These are phyloP conservation scores for Prorocentrum cordatum DNA, from an alignment of 169 alveolate species.

Conservation along the genomic window DNA sequence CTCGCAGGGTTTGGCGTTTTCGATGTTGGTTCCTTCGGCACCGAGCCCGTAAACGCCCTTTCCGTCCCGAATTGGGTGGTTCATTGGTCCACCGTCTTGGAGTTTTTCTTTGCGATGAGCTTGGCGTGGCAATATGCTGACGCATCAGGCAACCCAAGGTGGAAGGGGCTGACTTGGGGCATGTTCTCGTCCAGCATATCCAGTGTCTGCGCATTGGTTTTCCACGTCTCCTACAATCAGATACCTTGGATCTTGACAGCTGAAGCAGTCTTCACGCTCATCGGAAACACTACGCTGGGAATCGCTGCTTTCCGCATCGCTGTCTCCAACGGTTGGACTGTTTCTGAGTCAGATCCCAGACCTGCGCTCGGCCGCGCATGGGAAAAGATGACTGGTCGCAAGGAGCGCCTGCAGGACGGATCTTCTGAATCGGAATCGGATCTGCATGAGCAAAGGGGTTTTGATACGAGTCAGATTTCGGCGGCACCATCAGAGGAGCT, in stretches of 20 bases:
- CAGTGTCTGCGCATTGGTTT: constrained; percentile 13
- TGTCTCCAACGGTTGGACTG: constrained; percentile 42
- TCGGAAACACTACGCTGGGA: constrained; percentile 34
- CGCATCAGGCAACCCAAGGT: constrained; percentile 26
- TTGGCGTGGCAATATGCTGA: constrained; percentile 58
- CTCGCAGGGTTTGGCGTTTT: background rate
- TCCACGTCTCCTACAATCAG: constrained; percentile 53
- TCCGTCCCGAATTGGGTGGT: constrained; percentile 46
- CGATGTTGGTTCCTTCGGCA: background rate
- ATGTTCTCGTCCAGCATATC: constrained; percentile 23
- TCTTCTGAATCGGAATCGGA: no score
- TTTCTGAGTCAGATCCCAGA: constrained; percentile 6
- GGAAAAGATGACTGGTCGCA: background rate
- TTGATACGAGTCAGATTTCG: background rate
- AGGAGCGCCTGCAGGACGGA: background rate
- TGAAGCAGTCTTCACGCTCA: constrained; percentile 28
- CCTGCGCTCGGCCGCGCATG: background rate
- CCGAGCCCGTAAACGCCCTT: constrained; percentile 50
- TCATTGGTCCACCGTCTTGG: constrained; percentile 62
- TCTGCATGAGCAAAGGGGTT: background rate
- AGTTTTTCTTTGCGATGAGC: constrained; percentile 15
- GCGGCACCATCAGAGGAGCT: background rate
- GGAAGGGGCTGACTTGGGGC: constrained; percentile 66
- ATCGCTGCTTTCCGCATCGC: constrained; percentile 56
- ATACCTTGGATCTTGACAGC: constrained; percentile 53